phyloP scores from a whole-genome alignment of 2,329 filamentous ascomycete species.

The Aplosporella prunicola region DNA sequence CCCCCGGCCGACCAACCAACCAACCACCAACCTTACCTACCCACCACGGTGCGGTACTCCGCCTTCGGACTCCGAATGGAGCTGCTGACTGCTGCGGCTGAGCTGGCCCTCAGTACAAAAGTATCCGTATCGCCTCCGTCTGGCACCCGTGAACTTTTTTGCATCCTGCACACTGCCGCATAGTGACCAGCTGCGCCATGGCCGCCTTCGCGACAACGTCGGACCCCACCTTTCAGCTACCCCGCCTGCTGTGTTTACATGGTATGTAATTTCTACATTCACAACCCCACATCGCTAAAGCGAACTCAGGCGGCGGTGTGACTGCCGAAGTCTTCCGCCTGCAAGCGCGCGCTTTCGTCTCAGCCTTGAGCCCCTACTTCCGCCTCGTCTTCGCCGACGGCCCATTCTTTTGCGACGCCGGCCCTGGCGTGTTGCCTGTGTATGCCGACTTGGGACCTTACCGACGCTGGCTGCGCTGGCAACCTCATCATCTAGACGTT shows the following conservation, averaged over 20 bases:
- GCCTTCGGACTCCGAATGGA: too few relatives aligned
- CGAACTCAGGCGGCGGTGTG: conserved; percentile 50
- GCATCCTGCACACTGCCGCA: too few relatives aligned
- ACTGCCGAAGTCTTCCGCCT: conserved; percentile 60
- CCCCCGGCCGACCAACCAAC: too few relatives aligned
- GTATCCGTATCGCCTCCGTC: too few relatives aligned
- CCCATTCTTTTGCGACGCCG: conserved; percentile 53
- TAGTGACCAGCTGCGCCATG: too few relatives aligned
- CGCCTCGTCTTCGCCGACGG: conserved; percentile 65
- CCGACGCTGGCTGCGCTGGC: conserved; percentile 54
- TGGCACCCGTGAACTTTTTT: too few relatives aligned
- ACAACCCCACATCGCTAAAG: neutral
- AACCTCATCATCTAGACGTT: conserved; percentile 45
- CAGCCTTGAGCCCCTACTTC: conserved; percentile 47
- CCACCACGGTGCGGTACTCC: too few relatives aligned
- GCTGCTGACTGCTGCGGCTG: too few relatives aligned
- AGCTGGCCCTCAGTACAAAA: too few relatives aligned
- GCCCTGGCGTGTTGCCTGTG: conserved; percentile 53
- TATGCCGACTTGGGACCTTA: conserved; percentile 61
- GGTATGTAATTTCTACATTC: conserved; percentile 20
- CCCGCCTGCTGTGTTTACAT: conserved; percentile 71
- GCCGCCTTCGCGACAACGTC: conserved; percentile 16
- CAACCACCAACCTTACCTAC: too few relatives aligned
- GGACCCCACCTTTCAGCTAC: conserved; percentile 33
- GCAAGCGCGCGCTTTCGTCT: conserved; percentile 52